Conservation (phyloP, 1,284 basidiomycete genomes). For the Hemileia vastatrix region DNA sequence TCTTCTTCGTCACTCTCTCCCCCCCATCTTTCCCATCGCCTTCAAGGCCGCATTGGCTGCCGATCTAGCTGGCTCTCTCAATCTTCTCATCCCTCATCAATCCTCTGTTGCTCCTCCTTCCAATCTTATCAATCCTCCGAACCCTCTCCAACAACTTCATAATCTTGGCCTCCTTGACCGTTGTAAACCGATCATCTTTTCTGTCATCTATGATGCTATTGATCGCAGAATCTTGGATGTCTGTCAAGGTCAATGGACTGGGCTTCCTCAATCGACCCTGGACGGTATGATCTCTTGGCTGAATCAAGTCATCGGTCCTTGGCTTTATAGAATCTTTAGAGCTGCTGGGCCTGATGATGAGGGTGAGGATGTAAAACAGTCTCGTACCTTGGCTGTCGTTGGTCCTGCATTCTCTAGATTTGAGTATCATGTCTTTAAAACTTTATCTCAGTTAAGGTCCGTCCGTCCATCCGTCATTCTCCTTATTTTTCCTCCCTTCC, state of each 20-base stretch:
- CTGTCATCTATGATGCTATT: slow-evolving; percentile 73
- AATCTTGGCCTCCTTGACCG: slow-evolving; percentile 68
- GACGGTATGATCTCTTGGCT: slow-evolving; percentile 61
- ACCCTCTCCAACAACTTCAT: slow-evolving; percentile 51
- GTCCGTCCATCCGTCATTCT: slow-evolving; percentile 7
- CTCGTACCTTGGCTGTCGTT: slow-evolving; percentile 47
- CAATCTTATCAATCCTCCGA: slow-evolving; percentile 35
- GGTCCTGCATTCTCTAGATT: slow-evolving; percentile 73
- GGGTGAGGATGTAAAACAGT: slow-evolving; percentile 1
- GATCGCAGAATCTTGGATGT: slow-evolving; percentile 59
- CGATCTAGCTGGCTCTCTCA: slow-evolving; percentile 50
- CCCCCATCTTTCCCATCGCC: slow-evolving; percentile 55
- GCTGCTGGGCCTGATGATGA: slow-evolving; percentile 45
- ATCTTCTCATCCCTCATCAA: slow-evolving; percentile 43
- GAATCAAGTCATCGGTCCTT: slow-evolving; percentile 58
- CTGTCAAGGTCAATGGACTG: slow-evolving; percentile 61
- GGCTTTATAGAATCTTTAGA: slow-evolving; percentile 21
- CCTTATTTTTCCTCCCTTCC: neutral
- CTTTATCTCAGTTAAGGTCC: slow-evolving; percentile 70
- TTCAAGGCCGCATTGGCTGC: slow-evolving; percentile 57
- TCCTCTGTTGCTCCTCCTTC: slow-evolving; percentile 36
- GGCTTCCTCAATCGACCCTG: slow-evolving; percentile 51
- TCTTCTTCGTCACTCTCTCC: slow-evolving; percentile 57
- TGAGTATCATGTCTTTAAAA: slow-evolving; percentile 82
- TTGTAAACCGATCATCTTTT: slow-evolving; percentile 70